Percentiles rank a stretch among this genome's conserved stretches.
These are phyloP conservation scores for Zymoseptoria crescenta DNA, from an alignment of 2,329 filamentous ascomycete species.

Conservation along the genomic window DNA sequence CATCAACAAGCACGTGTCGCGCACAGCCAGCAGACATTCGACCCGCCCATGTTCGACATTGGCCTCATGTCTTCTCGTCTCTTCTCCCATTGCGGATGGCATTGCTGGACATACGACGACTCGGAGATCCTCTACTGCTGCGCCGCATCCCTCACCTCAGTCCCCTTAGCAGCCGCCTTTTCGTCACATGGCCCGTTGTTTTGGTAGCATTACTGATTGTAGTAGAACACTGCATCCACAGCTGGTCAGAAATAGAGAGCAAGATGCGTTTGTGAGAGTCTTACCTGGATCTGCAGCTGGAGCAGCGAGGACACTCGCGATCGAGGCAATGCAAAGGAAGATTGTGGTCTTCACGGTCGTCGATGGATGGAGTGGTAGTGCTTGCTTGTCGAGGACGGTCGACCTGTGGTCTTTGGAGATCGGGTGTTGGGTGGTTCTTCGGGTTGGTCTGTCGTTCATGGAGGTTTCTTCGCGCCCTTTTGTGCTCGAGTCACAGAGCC, in stretches of 20 bases:
- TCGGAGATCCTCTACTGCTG: not conserved
- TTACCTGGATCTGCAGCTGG: not conserved
- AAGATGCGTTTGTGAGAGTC: not conserved
- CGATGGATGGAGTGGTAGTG: not conserved
- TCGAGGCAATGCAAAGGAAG: not conserved
- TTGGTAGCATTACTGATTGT: too few relatives aligned
- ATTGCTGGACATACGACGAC: not conserved
- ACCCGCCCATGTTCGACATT: not conserved
- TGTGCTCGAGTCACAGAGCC: not conserved
- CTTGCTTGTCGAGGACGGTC: not conserved
- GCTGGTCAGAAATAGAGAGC: not conserved
- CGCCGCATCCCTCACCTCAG: not conserved
- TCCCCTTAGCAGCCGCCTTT: too few relatives aligned
- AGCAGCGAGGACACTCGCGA: not conserved
- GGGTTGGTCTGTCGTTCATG: not conserved
- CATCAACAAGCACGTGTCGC: not conserved
- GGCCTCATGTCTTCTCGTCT: too few relatives aligned
- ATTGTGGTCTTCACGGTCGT: not conserved
- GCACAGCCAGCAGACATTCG: not conserved
- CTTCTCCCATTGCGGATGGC: not conserved
- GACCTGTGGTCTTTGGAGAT: not conserved
- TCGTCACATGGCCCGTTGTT: too few relatives aligned
- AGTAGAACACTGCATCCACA: not conserved
- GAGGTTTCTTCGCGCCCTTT: not conserved
- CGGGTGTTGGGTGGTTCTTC: not conserved